phyloP scores from a whole-genome alignment of 2,329 filamentous ascomycete genomes.

The Aureobasidium sp. region DNA sequence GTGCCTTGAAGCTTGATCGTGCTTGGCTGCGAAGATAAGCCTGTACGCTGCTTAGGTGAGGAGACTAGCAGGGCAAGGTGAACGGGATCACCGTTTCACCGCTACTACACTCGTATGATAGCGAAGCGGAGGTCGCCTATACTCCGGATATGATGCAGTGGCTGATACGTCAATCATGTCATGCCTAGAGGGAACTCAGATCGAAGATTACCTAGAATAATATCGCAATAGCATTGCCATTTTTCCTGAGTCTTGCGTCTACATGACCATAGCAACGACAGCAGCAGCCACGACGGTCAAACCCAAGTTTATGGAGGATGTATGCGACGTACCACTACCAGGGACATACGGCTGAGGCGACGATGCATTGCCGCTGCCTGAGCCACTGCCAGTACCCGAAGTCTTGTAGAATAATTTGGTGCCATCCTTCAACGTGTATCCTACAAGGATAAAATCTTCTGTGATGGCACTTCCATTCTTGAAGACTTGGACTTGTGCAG shows the following conservation, averaged over 20 bases:
- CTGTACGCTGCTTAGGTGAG: too few relatives aligned
- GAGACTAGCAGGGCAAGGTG: too few relatives aligned
- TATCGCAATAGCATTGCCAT: too few relatives aligned
- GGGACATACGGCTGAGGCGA: background rate
- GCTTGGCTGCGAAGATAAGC: background rate
- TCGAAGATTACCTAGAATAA: too few relatives aligned
- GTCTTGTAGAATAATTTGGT: background rate
- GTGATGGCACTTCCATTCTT: constrained; percentile 50
- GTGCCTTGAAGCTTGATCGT: background rate
- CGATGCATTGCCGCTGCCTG: background rate
- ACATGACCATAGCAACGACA: background rate
- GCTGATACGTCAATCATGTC: too few relatives aligned
- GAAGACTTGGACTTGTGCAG: constrained; percentile 48
- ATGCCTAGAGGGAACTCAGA: too few relatives aligned
- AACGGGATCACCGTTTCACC: too few relatives aligned
- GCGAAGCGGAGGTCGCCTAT: too few relatives aligned
- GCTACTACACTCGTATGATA: too few relatives aligned
- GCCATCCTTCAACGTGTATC: background rate
- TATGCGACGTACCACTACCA: background rate
- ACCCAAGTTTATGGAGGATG: background rate
- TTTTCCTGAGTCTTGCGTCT: background rate
- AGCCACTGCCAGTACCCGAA: background rate
- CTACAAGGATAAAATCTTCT: constrained; percentile 45
- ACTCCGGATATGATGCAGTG: too few relatives aligned
- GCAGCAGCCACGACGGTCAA: background rate